Evolutionary conservation across 108 stramenopile genomes (phyloP).

Genomic region (Epithemia pelagica): DNA sequence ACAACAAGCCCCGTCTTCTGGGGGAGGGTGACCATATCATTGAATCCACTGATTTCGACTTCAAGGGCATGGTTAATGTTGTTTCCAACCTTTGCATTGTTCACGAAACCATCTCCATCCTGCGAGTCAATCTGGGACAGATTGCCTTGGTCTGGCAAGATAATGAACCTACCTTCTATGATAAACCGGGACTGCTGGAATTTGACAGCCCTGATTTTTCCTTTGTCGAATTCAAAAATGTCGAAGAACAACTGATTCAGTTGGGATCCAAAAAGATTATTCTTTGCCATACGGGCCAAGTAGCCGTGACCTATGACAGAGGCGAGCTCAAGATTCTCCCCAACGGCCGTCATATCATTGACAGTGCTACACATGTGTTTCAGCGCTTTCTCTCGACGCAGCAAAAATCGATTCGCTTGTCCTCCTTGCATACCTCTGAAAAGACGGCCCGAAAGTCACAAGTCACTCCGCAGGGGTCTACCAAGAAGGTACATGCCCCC

Average conservation of each 20-base stretch:
- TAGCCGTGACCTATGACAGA: slow-evolving; percentile 23
- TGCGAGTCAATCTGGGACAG: slow-evolving; percentile 17
- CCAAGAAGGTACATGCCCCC: no score
- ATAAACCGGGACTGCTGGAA: slow-evolving; percentile 25
- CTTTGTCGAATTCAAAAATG: slow-evolving; percentile 18
- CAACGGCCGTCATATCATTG: slow-evolving; percentile 16
- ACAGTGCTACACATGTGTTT: slow-evolving; percentile 16
- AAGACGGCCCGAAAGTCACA: neutral
- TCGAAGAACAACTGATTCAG: slow-evolving; percentile 17
- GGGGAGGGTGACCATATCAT: slow-evolving; percentile 29
- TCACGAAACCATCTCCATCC: slow-evolving; percentile 27
- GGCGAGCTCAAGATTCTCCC: slow-evolving; percentile 16
- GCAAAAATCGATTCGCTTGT: slow-evolving; percentile 15
- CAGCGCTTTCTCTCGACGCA: slow-evolving; percentile 26
- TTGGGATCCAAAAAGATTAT: slow-evolving; percentile 21
- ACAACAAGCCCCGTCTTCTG: slow-evolving; percentile 19
- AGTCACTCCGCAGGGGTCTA: no score
- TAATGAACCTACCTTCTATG: slow-evolving; percentile 23
- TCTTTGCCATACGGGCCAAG: slow-evolving; percentile 18
- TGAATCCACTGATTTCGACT: slow-evolving; percentile 17
- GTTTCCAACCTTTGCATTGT: slow-evolving; percentile 14
- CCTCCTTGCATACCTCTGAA: neutral
- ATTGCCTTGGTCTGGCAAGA: slow-evolving; percentile 30
- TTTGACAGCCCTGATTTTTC: slow-evolving; percentile 20
- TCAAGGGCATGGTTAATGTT: slow-evolving; percentile 10